phyloP scores from a whole-genome alignment of 2,329 filamentous ascomycete species.

The Claviceps cyperi region DNA sequence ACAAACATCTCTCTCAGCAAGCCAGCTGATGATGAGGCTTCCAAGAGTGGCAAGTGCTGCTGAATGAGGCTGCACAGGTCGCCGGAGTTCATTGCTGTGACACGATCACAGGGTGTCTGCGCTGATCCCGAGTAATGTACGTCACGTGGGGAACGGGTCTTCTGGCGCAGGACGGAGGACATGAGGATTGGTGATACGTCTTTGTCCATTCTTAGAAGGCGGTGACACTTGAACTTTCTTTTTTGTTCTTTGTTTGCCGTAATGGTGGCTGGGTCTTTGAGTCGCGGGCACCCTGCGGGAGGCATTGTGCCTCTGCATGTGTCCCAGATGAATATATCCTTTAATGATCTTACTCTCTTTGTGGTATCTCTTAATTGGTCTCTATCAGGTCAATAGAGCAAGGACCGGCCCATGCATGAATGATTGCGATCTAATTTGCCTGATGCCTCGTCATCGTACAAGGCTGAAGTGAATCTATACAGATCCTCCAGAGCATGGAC shows the following conservation, averaged over 20 bases:
- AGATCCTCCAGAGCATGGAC: too few relatives aligned
- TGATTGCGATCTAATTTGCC: too few relatives aligned
- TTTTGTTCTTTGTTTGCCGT: constrained; percentile 25
- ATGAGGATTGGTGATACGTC: constrained; percentile 21
- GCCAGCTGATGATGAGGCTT: constrained; percentile 58
- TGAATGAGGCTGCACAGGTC: constrained; percentile 28
- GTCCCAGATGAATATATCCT: constrained; percentile 21
- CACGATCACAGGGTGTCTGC: constrained; percentile 18
- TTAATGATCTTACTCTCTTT: constrained; percentile 12
- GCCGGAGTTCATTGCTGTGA: not conserved
- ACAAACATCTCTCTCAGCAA: constrained; percentile 80
- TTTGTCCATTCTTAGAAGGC: constrained; percentile 23
- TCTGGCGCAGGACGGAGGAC: constrained; percentile 17
- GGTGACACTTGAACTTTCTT: constrained; percentile 24
- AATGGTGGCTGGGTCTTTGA: constrained; percentile 22
- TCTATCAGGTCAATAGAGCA: not conserved
- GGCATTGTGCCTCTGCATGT: constrained; percentile 20
- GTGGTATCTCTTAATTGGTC: not conserved
- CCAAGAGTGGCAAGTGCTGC: constrained; percentile 73
- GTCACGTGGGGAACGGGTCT: constrained; percentile 17
- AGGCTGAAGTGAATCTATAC: too few relatives aligned
- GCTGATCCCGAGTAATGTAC: constrained; percentile 19
- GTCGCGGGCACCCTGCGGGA: constrained; percentile 23
- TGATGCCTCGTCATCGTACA: too few relatives aligned
- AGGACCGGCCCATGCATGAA: not conserved